Base-by-base conservation (phyloP, 371 early-diverging fungal species). In the Encephalitozoon romaleae region DNA sequence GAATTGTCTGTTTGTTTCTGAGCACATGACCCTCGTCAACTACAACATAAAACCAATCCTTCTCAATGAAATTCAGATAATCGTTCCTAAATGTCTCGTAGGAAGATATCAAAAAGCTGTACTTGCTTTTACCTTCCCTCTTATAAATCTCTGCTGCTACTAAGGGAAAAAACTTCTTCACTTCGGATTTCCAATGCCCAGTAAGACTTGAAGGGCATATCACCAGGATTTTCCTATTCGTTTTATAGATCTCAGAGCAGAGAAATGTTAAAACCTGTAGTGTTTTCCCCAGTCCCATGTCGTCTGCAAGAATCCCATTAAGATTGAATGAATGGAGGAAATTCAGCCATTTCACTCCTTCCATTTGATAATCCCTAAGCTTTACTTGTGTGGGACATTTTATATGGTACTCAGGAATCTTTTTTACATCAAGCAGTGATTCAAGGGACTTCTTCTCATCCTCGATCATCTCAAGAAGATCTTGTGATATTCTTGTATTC, bases 11-110 rank as follows among this genome's bases (percentile, higher is more conserved):
- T 12, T 91, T 89, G 82, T 96, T 99, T 84, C 93, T 93, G 83
- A 99, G 95, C 41, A 94, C 89, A 83, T 99, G 99, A 0, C 98
- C 99, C 87, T 99, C 99, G 85, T 99, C 99, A 41, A 99, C 85
- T 71, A 96, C 89, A 77, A 94, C 91, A 82, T 94, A 98, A 85
- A 94, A 94, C 90, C 90, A 97, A 38, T 88, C 84, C 42, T 90
- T 84, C 32, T 82, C 75, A 0, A 73, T 68, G 59, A 96, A 84
- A 18, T 88, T 88, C 11, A 93, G 92, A 77, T 94, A 90, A 82
- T 96, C 95, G 78, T 93, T 93, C 67, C 96, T 90, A 72, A 94
- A 89, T 34, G 93, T 91, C 78, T 97, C 97, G 81, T 96, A 97
- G 2, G 93, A 93, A 87, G 90, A 91, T 79, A 95, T 91, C 4